Base-by-base conservation (phyloP, 352 stramenopile genomes). In the Pythium oligandrum region DNA sequence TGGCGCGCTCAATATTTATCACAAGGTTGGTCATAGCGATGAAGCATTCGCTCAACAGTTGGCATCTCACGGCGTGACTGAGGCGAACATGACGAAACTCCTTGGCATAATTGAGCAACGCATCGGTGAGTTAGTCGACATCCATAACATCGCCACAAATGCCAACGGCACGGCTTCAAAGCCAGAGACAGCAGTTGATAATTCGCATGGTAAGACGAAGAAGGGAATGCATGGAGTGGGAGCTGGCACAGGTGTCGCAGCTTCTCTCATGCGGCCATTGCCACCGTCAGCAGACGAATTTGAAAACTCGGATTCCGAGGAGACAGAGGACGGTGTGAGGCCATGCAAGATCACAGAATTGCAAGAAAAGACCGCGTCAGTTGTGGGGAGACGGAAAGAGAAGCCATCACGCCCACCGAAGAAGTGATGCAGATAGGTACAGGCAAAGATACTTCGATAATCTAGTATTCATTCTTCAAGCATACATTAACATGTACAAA, bases 21-120 rank as follows among this genome's bases (percentile, higher is more conserved):
- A 94, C 73, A 92, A 93, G 61, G 57, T 94, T 6, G 74, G 80
- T 5, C 73, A 81, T 33, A 86, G 58, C 49, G 83, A 93, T 44
- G 84, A 92, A 54, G 77, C 82, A 1, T 87, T 93, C 12, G 59
- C 77, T 3, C 72, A 85, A 45, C 78, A 90, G 51, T 48, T 94
- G 32, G 62, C 65, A 6, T 74, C 82, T 6, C 80, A 87, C 17
- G 81, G 83, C 9, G 61, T 93, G 26, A 94, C 83, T 2, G 85
- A 95, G 49, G 67, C 86, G 44, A 87, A 82, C n/a, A 87, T 93
- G 66, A 65, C 77, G 9, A 81, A 88, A 51, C 70, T 93, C 12
- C 73, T 95, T 9, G 85, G 84, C 6, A 66, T 92, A 35, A 88
- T 95, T 46, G 83, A 94, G 59, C 82, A 95, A 57, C 79, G 85